Evolutionary conservation across 169 alveolate species (phyloP).

Genomic region (Theileria orientalis): DNA sequence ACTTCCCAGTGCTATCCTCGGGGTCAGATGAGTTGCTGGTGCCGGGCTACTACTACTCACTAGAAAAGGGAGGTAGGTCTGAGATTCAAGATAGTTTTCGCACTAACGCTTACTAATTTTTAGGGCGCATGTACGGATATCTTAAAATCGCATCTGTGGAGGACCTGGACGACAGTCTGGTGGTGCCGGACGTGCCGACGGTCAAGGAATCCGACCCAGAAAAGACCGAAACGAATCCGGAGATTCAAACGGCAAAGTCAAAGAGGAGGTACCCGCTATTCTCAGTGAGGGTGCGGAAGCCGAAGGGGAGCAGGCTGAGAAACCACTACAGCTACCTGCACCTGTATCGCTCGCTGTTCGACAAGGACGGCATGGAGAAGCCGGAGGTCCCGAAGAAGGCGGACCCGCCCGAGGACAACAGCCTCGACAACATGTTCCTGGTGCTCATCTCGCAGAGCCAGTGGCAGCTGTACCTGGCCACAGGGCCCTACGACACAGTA

Average conservation of each 20-base stretch:
- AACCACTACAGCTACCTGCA: constrained; percentile 1
- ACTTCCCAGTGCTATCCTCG: constrained; percentile 44
- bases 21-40: constrained; percentile 33
- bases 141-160: constrained; percentile 24
- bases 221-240: neutral
- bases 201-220: neutral
- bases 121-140: constrained; percentile 33
- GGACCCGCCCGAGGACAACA: neutral
- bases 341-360: neutral
- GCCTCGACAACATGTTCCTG: constrained; percentile 43
- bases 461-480: constrained; percentile 34
- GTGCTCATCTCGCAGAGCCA: constrained; percentile 26
- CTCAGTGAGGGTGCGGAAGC: neutral
- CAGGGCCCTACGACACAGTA: constrained; percentile 3
- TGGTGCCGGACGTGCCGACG: neutral
- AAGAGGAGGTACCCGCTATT: neutral
- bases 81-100: neutral
- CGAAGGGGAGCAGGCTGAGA: neutral
- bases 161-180: constrained; percentile 1
- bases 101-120: too few relatives aligned
- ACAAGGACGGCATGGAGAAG: neutral
- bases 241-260: neutral
- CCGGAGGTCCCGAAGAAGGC: neutral
- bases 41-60: constrained; percentile 43
- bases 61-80: constrained; percentile 45